Percentiles rank a stretch among this genome's conserved stretches.
Conservation (phyloP, 2,329 filamentous ascomycete genomes). For the Pseudogymnoascus destructans region DNA sequence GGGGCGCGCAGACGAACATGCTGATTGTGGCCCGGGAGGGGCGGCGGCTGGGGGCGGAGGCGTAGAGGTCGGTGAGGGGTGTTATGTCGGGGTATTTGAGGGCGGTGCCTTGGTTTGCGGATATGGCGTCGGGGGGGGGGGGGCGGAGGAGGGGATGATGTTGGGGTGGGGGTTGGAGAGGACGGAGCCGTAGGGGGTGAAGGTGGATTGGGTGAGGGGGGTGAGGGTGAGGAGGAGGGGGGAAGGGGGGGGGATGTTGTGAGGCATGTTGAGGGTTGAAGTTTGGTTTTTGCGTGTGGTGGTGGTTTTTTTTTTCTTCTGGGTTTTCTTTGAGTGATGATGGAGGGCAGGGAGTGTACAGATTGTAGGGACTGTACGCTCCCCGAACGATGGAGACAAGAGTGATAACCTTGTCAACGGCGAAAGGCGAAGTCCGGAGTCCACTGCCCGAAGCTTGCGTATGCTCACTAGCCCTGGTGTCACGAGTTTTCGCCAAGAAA, state of each 20-base stretch:
- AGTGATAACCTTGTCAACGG: slow-evolving; percentile 3
- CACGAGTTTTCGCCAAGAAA: slow-evolving; percentile 6
- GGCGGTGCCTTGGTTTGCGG: slow-evolving; percentile 76
- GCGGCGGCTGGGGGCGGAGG: slow-evolving; percentile 45
- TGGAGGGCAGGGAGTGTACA: background rate
- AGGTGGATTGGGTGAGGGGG: slow-evolving; percentile 55
- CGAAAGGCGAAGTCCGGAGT: background rate
- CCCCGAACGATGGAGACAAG: background rate
- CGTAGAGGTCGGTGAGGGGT: slow-evolving; percentile 58
- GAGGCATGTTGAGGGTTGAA: slow-evolving; percentile 8
- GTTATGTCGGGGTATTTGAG: slow-evolving; percentile 77
- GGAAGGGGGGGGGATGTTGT: slow-evolving; percentile 23
- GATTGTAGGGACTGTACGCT: background rate
- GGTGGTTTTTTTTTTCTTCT: background rate
- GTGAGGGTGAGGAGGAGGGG: slow-evolving; percentile 40
- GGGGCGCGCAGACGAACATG: slow-evolving; percentile 76
- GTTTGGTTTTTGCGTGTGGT: background rate
- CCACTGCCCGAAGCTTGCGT: background rate
- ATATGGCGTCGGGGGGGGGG: slow-evolving; percentile 35
- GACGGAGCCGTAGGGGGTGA: slow-evolving; percentile 72
- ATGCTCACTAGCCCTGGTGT: background rate
- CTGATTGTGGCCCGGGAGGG: slow-evolving; percentile 56
- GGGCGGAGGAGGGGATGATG: slow-evolving; percentile 35
- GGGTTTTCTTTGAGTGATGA: background rate
- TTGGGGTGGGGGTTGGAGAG: slow-evolving; percentile 57